These are phyloP conservation scores for Phalaenopsis aphrodite DNA, from an alignment of 106 monocot species.

Conservation along the genomic window DNA sequence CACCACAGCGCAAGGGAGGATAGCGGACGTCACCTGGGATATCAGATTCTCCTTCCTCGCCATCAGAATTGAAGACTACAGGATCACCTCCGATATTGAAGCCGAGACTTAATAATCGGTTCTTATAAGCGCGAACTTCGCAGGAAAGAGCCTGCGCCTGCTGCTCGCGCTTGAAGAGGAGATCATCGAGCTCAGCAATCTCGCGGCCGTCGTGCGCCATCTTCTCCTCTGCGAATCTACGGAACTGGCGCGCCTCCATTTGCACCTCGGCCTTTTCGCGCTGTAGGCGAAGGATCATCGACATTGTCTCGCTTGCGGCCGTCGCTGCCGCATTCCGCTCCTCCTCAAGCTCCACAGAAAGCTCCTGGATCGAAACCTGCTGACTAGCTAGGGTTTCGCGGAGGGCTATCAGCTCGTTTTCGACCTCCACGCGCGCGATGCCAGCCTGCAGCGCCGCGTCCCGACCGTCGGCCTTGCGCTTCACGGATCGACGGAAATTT, in stretches of 20 bases:
- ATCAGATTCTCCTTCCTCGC: not conserved
- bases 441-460: not conserved
- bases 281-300: constrained; percentile 41
- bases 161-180: constrained; percentile 18
- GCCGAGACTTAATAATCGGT: constrained; percentile 4
- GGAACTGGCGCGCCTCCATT: constrained; percentile 40
- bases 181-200: constrained; percentile 17
- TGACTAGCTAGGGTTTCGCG: constrained; percentile 25
- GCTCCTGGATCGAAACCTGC: constrained; percentile 26
- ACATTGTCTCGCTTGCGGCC: constrained; percentile 37
- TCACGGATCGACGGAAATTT: constrained; percentile 3
- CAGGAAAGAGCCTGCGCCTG: constrained; percentile 9
- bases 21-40: not conserved
- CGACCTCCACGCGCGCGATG: constrained; percentile 15
- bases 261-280: constrained; percentile 33
- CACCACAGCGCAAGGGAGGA: constrained; percentile 18
- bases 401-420: constrained; percentile 18
- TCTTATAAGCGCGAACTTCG: constrained; percentile 17
- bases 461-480: constrained; percentile 8
- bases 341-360: constrained; percentile 36
- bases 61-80: not conserved
- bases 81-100: not conserved
- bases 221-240: constrained; percentile 30
- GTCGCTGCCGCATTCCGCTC: constrained; percentile 34
- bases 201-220: constrained; percentile 12